Conservation (phyloP, 176 grass and related monocot species). For the Eleusine coracana region DNA sequence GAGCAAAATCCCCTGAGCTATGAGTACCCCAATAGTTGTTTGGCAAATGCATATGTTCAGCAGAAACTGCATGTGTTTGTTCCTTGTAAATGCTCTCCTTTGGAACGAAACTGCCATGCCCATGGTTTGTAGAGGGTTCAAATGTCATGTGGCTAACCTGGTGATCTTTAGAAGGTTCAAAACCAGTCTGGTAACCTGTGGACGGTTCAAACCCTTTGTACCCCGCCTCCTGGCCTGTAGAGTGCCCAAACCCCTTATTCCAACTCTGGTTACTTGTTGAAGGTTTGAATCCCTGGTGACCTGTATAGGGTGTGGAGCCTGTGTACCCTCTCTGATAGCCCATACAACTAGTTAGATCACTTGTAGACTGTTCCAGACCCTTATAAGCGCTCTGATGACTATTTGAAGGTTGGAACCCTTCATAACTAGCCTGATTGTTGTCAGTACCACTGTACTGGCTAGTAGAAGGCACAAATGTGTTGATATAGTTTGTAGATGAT, state of each 20-base stretch:
- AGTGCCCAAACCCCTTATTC: constrained; percentile 35
- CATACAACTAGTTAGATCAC: constrained; percentile 20
- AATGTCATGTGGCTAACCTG: constrained; percentile 35
- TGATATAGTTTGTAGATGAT: constrained; percentile 18
- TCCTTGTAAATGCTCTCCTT: constrained; percentile 34
- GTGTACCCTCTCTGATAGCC: constrained; percentile 30
- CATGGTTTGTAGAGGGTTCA: constrained; percentile 38
- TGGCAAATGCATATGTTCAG: constrained; percentile 39
- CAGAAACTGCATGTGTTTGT: constrained; percentile 35
- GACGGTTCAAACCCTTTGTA: constrained; percentile 28
- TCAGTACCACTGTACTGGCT: constrained; percentile 24
- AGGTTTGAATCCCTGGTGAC: constrained; percentile 35
- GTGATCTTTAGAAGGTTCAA: constrained; percentile 40
- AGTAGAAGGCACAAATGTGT: constrained; percentile 39
- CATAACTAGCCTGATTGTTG: constrained; percentile 25
- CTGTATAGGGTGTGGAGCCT: constrained; percentile 9
- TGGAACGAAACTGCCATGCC: constrained; percentile 31
- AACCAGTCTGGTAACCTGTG: constrained; percentile 24
- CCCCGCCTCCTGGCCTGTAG: background rate
- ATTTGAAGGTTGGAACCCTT: constrained; percentile 23
- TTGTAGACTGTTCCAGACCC: constrained; percentile 26
- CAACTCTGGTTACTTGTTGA: constrained; percentile 29
- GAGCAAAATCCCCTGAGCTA: constrained; percentile 45
- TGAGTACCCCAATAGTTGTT: constrained; percentile 56
- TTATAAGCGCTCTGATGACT: constrained; percentile 34